Percentiles rank a stretch among this genome's conserved stretches.
These are phyloP conservation scores for Pholiota molesta DNA, from an alignment of 768 basidiomycete genomes.

Conservation along the genomic window DNA sequence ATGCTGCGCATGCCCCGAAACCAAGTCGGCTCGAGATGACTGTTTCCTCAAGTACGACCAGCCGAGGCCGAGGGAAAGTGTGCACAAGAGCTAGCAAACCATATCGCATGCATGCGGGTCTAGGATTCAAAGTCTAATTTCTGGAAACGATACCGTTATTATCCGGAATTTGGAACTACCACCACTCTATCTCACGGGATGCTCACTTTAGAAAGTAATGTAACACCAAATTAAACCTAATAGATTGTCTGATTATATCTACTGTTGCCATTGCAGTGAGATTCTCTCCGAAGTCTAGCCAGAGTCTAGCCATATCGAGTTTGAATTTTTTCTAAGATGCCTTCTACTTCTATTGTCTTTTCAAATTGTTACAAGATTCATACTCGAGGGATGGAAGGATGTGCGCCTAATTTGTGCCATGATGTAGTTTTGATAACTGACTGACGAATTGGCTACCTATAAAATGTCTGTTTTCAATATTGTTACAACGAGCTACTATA, in stretches of 20 bases:
- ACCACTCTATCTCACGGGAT: background rate
- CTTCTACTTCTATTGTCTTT: too few species aligned
- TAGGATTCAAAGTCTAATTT: constrained; percentile 84
- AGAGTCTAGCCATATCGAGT: too few species aligned
- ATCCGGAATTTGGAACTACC: background rate
- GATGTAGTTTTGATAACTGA: too few species aligned
- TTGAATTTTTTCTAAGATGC: too few species aligned
- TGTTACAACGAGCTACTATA: too few species aligned
- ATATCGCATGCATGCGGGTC: constrained; percentile 90
- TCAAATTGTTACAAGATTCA: too few species aligned
- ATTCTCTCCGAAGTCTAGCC: too few species aligned
- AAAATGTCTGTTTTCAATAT: too few species aligned
- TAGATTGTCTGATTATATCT: background rate
- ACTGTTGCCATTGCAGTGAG: too few species aligned
- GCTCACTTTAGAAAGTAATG: background rate
- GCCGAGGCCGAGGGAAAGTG: constrained; percentile 78
- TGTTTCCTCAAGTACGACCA: constrained; percentile 83
- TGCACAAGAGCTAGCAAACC: constrained; percentile 74
- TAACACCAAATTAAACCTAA: background rate
- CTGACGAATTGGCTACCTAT: too few species aligned
- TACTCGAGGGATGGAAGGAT: too few species aligned
- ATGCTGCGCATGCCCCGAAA: constrained; percentile 95
- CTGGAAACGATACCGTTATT: background rate
- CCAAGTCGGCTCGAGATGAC: constrained; percentile 90
- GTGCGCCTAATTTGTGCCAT: too few species aligned